Percentiles rank a stretch among this genome's conserved stretches.
These are phyloP conservation scores for Lichtheimia ornata DNA, from an alignment of 371 early-diverging fungal genomes.

Conservation along the genomic window DNA sequence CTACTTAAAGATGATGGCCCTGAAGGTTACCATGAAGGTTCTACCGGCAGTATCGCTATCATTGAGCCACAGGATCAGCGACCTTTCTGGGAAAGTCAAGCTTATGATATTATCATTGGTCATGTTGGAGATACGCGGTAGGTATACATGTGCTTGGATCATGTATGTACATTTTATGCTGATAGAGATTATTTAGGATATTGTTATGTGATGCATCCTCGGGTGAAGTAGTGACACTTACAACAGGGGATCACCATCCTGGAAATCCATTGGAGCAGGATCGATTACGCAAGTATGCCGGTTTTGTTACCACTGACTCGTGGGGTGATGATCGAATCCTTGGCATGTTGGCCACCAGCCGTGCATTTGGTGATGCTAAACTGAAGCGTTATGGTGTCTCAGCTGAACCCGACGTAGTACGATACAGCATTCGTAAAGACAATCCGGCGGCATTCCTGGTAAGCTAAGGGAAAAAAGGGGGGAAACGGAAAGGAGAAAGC, in stretches of 20 bases:
- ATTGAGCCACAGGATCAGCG: conserved; percentile 53
- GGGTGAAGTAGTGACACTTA: conserved; percentile 55
- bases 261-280: conserved; percentile 57
- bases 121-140: conserved; percentile 68
- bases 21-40: conserved; percentile 44
- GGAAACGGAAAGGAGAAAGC: background rate
- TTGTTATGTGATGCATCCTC: conserved; percentile 56
- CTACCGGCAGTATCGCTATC: conserved; percentile 63
- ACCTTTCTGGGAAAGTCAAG: conserved; percentile 63
- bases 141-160: background rate
- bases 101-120: conserved; percentile 55
- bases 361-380: conserved; percentile 74
- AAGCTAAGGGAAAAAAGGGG: background rate
- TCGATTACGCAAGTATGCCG: conserved; percentile 61
- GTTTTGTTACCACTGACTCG: conserved; percentile 70
- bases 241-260: conserved; percentile 68
- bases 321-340: conserved; percentile 78
- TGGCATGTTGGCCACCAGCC: conserved; percentile 71
- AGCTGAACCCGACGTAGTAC: conserved; percentile 72
- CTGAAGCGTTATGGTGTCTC: conserved; percentile 75
- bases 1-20: conserved; percentile 29
- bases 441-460: conserved; percentile 54
- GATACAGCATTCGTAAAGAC: conserved; percentile 30
- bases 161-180: background rate
- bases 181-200: conserved; percentile 20